Evolutionary conservation across 2,329 filamentous ascomycete species (phyloP).

Genomic region (Seiridium cupressi): DNA sequence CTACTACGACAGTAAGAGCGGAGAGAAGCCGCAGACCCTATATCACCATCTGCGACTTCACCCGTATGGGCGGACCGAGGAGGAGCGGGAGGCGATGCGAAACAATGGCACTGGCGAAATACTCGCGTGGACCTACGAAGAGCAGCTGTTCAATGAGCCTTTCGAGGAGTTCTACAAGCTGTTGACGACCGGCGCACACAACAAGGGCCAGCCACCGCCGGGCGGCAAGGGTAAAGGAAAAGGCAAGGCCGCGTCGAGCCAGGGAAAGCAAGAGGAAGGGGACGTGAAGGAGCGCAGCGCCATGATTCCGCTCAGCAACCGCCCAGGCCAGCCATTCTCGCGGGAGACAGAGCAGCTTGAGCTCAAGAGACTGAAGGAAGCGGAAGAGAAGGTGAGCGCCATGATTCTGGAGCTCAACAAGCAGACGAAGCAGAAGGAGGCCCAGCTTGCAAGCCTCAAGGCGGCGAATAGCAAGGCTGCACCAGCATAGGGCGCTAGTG

Average conservation of each 20-base stretch:
- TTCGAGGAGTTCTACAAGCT: conserved; percentile 89
- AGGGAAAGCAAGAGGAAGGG: conserved; percentile 26
- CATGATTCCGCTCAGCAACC: conserved; percentile 68
- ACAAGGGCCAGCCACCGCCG: conserved; percentile 38
- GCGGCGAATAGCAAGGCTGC: conserved; percentile 46
- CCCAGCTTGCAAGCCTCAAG: conserved; percentile 59
- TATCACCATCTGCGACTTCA: conserved; percentile 92
- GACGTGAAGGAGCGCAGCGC: conserved; percentile 62
- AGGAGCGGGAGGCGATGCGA: conserved; percentile 61
- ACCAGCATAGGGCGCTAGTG: conserved; percentile 6
- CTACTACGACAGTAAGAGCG: conserved; percentile 83
- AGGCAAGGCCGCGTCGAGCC: conserved; percentile 40
- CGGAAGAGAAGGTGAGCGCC: conserved; percentile 61
- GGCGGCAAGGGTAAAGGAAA: conserved; percentile 52
- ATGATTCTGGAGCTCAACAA: conserved; percentile 58
- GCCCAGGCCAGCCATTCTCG: conserved; percentile 71
- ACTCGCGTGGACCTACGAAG: conserved; percentile 81
- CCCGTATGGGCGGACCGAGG: conserved; percentile 82
- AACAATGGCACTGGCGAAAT: conserved; percentile 64
- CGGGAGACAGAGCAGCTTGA: conserved; percentile 66
- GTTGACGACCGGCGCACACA: conserved; percentile 70
- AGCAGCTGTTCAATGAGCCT: conserved; percentile 96
- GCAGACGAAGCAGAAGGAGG: conserved; percentile 64
- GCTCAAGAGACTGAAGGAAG: conserved; percentile 60
- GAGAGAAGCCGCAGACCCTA: conserved; percentile 92